Evolutionary conservation across 1,139 yeast species (phyloP).

Genomic region (Kazachstania sp.): DNA sequence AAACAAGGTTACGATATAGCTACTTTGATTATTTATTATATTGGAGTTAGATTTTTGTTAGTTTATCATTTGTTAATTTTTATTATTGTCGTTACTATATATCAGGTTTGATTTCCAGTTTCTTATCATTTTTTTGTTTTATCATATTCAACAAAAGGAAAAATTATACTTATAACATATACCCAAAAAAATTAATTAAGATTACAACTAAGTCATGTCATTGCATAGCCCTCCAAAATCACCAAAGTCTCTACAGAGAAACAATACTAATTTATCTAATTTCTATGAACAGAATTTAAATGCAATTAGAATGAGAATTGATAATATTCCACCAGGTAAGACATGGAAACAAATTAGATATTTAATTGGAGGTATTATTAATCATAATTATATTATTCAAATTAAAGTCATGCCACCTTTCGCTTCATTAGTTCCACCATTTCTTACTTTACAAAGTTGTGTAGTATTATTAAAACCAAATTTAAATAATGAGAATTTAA

Average conservation of each 20-base stretch:
- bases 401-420: slow-evolving; percentile 28
- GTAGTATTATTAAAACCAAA: slow-evolving; percentile 19
- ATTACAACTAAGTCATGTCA: neutral
- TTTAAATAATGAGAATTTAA: slow-evolving; percentile 16
- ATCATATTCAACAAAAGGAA: too few species aligned
- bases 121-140: too few species aligned
- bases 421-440: slow-evolving; percentile 27
- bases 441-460: slow-evolving; percentile 26
- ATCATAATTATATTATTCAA: slow-evolving; percentile 23
- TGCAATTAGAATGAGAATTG: slow-evolving; percentile 18
- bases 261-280: neutral
- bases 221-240: neutral
- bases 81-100: too few species aligned
- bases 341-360: slow-evolving; percentile 30
- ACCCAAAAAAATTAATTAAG: too few species aligned
- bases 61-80: too few species aligned
- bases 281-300: slow-evolving; percentile 4
- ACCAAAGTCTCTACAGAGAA: neutral
- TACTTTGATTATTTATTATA: too few species aligned
- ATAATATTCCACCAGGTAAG: slow-evolving; percentile 30
- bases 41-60: too few species aligned
- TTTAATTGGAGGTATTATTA: slow-evolving; percentile 28
- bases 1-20: too few species aligned
- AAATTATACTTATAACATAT: neutral
- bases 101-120: too few species aligned